These are phyloP conservation scores for Xylaria arbuscula DNA, from an alignment of 2,329 filamentous ascomycete genomes.

Conservation along the genomic window DNA sequence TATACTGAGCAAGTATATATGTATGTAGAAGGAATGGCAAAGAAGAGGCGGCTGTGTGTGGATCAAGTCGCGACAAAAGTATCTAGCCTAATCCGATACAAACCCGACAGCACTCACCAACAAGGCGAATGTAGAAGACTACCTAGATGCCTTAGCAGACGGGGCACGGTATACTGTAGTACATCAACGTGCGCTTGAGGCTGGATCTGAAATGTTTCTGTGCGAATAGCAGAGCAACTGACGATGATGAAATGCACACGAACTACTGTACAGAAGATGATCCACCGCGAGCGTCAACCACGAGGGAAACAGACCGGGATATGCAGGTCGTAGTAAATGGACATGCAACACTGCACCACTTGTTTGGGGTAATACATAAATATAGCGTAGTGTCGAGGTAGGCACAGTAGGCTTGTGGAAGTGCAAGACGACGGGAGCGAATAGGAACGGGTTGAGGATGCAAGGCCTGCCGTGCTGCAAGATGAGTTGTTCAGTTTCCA, in stretches of 20 bases:
- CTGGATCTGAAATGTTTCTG: not conserved
- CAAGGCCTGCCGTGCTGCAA: conserved; percentile 34
- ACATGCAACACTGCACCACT: conserved; percentile 29
- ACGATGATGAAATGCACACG: conserved; percentile 4
- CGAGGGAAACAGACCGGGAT: conserved; percentile 14
- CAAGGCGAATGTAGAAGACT: conserved; percentile 17
- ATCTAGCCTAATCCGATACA: conserved; percentile 25
- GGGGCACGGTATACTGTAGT: not conserved
- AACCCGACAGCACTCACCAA: conserved; percentile 27
- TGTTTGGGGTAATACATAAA: conserved; percentile 15
- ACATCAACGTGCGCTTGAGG: not conserved
- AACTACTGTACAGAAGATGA: conserved; percentile 8
- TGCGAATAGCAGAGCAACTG: conserved; percentile 1
- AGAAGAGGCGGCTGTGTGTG: conserved; percentile 17
- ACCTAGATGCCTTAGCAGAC: not conserved
- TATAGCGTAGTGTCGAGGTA: not conserved
- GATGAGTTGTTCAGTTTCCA: conserved; percentile 38
- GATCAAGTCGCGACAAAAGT: conserved; percentile 21
- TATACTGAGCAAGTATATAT: no score
- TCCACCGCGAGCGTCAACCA: conserved; percentile 17
- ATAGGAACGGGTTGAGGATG: conserved; percentile 27
- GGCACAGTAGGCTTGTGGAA: conserved; percentile 17
- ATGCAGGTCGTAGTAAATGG: conserved; percentile 16
- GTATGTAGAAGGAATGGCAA: conserved; percentile 25
- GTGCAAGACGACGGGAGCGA: conserved; percentile 19